Conservation (phyloP, 176 grass and related monocot genomes). For the Pontederia crassipes region DNA sequence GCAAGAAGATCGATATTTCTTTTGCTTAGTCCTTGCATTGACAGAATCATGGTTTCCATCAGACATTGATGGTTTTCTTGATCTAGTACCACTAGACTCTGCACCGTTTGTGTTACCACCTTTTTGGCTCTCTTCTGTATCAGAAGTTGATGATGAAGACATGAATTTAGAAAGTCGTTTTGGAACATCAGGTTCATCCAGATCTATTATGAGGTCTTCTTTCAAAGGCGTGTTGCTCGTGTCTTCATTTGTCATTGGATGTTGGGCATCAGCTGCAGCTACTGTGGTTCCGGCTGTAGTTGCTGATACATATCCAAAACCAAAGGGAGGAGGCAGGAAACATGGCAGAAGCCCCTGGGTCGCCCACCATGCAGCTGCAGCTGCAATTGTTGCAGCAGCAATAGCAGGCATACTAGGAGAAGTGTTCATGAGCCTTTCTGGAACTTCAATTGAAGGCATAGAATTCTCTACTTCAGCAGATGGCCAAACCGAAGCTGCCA, state of each 20-base stretch:
- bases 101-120: constrained; percentile 16
- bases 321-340: constrained; percentile 25
- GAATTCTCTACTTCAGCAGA: constrained; percentile 27
- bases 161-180: constrained; percentile 1
- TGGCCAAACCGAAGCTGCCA: constrained; percentile 74
- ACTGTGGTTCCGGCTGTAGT: constrained; percentile 23
- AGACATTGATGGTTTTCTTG: constrained; percentile 17
- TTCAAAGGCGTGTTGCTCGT: constrained; percentile 22
- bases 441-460: constrained; percentile 30
- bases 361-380: constrained; percentile 93
- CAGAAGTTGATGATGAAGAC: constrained; percentile 9
- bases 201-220: constrained; percentile 29
- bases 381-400: constrained; percentile 67
- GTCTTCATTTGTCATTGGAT: constrained; percentile 24
- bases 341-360: constrained; percentile 84
- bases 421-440: constrained; percentile 28
- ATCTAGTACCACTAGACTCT: constrained; percentile 26
- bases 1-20: constrained; percentile 79
- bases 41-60: constrained; percentile 34
- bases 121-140: constrained; percentile 37
- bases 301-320: constrained; percentile 38
- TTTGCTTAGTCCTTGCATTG: constrained; percentile 45
- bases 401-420: constrained; percentile 56
- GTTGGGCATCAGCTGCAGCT: constrained; percentile 22
- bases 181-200: constrained; percentile 24